Conservation (phyloP, 2,329 filamentous ascomycete genomes). For the Anisogramma anomala region DNA sequence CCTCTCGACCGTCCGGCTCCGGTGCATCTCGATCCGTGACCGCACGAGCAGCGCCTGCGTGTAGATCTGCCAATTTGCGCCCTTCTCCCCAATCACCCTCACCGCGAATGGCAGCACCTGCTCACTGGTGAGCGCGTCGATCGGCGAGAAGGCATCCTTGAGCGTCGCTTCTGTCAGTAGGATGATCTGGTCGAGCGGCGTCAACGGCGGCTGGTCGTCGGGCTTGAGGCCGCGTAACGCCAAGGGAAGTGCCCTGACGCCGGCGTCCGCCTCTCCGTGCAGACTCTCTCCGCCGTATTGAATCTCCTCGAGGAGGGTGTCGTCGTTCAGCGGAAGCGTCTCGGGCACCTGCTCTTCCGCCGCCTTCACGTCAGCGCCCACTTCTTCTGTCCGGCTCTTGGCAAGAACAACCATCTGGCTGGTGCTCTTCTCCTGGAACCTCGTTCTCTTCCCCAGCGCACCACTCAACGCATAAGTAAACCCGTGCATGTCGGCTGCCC, state of each 20-base stretch:
- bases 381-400: constrained; percentile 46
- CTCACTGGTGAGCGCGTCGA: constrained; percentile 79
- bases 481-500: constrained; percentile 53
- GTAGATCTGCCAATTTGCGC: constrained; percentile 96
- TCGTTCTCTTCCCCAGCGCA: constrained; percentile 73
- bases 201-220: constrained; percentile 68
- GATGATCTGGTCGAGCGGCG: constrained; percentile 79
- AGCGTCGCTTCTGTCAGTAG: constrained; percentile 79
- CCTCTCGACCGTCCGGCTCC: constrained; percentile 76
- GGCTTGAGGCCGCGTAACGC: constrained; percentile 56
- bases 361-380: constrained; percentile 11
- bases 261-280: constrained; percentile 22
- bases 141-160: constrained; percentile 74
- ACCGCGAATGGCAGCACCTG: constrained; percentile 86
- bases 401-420: constrained; percentile 89
- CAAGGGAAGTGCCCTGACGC: constrained; percentile 37
- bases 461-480: constrained; percentile 79
- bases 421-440: constrained; percentile 64
- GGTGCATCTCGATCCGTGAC: constrained; percentile 79
- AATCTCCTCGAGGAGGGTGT: constrained; percentile 82
- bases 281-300: constrained; percentile 48
- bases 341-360: constrained; percentile 39
- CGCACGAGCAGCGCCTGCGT: constrained; percentile 85
- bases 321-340: constrained; percentile 73
- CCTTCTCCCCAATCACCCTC: constrained; percentile 75